Conservation (phyloP, 108 stramenopile genomes). For the Cylindrotheca closterium region DNA sequence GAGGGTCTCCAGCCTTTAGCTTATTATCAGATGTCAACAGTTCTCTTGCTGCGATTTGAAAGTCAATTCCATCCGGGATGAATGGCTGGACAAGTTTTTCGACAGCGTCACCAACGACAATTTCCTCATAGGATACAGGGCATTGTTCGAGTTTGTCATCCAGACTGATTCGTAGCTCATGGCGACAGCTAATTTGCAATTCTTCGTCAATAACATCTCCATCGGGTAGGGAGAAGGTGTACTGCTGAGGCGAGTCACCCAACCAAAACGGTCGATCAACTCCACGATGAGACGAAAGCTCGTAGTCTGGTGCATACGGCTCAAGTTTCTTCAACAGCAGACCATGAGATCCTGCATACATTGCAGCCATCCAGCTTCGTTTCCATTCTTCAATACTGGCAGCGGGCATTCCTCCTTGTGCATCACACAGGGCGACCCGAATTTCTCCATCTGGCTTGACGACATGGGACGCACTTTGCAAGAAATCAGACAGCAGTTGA, state of each 20-base stretch:
- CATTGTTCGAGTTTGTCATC: conserved; percentile 11
- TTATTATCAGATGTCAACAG: conserved; percentile 25
- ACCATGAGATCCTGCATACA: conserved; percentile 64
- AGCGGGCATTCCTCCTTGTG: conserved; percentile 69
- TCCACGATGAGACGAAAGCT: conserved; percentile 72
- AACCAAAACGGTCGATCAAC: conserved; percentile 70
- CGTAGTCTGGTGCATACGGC: conserved; percentile 54
- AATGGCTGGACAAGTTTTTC: conserved; percentile 38
- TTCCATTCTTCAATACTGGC: conserved; percentile 56
- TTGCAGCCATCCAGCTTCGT: conserved; percentile 68
- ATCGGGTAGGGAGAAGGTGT: conserved; percentile 52
- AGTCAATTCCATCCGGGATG: conserved; percentile 61
- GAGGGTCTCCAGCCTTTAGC: conserved; percentile 1
- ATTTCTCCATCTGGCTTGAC: conserved; percentile 66
- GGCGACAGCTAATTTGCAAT: conserved; percentile 75
- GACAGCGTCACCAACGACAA: conserved; percentile 59
- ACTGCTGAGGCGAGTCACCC: conserved; percentile 50
- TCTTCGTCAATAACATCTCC: conserved; percentile 29
- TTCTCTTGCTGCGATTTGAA: conserved; percentile 60
- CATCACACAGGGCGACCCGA: conserved; percentile 64
- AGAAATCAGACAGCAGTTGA: conserved; percentile 54
- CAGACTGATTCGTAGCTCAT: conserved; percentile 68
- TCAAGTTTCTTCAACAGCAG: conserved; percentile 47
- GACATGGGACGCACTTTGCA: conserved; percentile 53
- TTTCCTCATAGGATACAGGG: conserved; percentile 35